A percentile compares a stretch with the other conserved stretches of the same genome.
These are phyloP conservation scores for Daldinia grandis DNA, from an alignment of 495 filamentous ascomycete genomes.

Conservation along the genomic window DNA sequence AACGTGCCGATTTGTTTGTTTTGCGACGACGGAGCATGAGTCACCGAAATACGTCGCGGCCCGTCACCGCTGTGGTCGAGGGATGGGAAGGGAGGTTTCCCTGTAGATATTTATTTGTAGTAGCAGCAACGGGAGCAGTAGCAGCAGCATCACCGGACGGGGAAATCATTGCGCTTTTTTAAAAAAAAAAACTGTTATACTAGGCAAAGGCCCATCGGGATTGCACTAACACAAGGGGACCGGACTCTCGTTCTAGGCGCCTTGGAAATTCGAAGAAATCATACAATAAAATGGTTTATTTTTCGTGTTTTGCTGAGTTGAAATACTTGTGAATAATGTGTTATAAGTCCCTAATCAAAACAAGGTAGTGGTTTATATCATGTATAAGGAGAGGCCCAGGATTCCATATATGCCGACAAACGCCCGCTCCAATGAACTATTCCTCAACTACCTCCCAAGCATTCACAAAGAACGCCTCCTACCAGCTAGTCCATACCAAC, in stretches of 20 bases:
- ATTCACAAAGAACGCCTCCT: not conserved
- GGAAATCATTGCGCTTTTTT: slow-evolving; percentile 23
- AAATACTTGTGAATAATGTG: not conserved
- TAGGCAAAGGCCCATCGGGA: slow-evolving; percentile 16
- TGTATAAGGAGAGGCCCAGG: not conserved
- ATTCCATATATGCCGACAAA: not conserved
- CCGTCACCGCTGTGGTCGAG: slow-evolving; percentile 19
- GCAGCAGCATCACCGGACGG: slow-evolving; percentile 32
- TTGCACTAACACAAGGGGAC: slow-evolving; percentile 13
- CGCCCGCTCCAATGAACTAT: slow-evolving; percentile 1
- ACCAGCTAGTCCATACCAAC: not conserved
- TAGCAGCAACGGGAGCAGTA: not conserved
- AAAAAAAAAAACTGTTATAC: slow-evolving; percentile 5
- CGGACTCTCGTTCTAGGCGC: slow-evolving; percentile 19
- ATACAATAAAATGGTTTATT: slow-evolving; percentile 8
- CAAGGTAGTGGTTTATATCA: not conserved
- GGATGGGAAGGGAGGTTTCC: slow-evolving; percentile 3
- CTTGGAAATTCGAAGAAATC: slow-evolving; percentile 13
- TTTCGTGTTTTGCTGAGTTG: not conserved
- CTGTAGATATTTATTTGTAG: slow-evolving; percentile 38
- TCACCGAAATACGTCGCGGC: slow-evolving; percentile 20
- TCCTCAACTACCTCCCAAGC: not conserved
- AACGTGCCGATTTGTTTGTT: slow-evolving; percentile 21
- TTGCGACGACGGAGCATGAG: slow-evolving; percentile 23
- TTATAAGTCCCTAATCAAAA: not conserved